Conservation (phyloP, 306 rosid genomes). For the Acmispon strigosus region DNA sequence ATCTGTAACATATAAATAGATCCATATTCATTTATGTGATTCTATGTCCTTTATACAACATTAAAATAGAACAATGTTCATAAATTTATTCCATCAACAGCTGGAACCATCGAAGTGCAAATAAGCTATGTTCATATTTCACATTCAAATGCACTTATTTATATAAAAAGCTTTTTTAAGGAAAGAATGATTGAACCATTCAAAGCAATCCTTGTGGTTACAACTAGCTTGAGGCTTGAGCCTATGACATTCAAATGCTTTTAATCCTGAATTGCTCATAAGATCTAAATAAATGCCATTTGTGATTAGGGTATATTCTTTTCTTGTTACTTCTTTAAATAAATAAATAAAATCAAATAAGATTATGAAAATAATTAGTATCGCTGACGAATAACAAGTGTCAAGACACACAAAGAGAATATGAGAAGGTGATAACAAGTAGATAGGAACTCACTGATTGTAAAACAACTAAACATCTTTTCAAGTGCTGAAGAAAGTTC, state of each 20-base stretch:
- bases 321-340: neutral
- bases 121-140: neutral
- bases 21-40: neutral
- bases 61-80: neutral
- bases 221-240: conserved; percentile 3
- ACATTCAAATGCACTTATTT: neutral
- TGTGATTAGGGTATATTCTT: neutral
- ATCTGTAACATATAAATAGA: neutral
- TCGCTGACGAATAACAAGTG: neutral
- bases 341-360: neutral
- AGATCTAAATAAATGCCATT: neutral
- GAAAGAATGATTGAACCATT: neutral
- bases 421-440: neutral
- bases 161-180: neutral
- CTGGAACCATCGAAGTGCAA: too few relatives aligned
- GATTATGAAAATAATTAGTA: neutral
- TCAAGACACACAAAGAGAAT: neutral
- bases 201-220: neutral
- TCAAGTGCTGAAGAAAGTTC: conserved; percentile 90
- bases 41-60: neutral
- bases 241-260: neutral
- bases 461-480: conserved; percentile 95
- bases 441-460: conserved; percentile 60
- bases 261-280: neutral
- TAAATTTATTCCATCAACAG: neutral